Evolutionary conservation across 202 grass and related monocot genomes (phyloP).

Genomic region (Musa balbisiana): DNA sequence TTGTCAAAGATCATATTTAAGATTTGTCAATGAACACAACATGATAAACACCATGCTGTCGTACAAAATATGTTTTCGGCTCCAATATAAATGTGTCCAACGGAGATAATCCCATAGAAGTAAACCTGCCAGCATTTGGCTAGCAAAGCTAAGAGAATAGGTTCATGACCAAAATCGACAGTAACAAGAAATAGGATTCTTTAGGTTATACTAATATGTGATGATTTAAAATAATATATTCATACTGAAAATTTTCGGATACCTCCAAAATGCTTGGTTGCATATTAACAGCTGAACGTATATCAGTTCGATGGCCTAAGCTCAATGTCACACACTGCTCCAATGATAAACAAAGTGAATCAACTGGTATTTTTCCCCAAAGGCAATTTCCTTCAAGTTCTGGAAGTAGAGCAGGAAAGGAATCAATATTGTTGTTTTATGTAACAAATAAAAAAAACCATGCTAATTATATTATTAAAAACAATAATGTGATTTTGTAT

Average conservation of each 20-base stretch:
- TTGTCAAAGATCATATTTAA: not conserved
- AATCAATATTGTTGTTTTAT: not conserved
- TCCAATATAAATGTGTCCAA: not conserved
- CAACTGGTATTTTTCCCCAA: constrained; percentile 73
- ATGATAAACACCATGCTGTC: not conserved
- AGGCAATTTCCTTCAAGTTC: constrained; percentile 71
- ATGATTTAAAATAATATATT: not conserved
- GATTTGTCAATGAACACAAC: not conserved
- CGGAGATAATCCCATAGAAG: too few species aligned
- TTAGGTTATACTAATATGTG: not conserved
- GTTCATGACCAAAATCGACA: too few species aligned
- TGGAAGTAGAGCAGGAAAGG: constrained; percentile 19
- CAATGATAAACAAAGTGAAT: constrained; percentile 56
- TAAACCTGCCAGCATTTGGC: too few species aligned
- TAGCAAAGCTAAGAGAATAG: too few species aligned
- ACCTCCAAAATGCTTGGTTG: constrained; percentile 58
- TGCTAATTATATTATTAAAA: not conserved
- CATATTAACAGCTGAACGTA: constrained; percentile 54
- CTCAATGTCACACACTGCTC: constrained; percentile 53
- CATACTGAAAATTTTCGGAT: constrained; percentile 6
- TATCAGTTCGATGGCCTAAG: constrained; percentile 48
- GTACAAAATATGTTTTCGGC: not conserved
- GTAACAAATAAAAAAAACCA: not conserved
- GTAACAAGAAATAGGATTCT: not conserved
- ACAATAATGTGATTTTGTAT: too few species aligned